Evolutionary conservation across 2,329 filamentous ascomycete genomes (phyloP).

Genomic region (Sporothrix schenckii): DNA sequence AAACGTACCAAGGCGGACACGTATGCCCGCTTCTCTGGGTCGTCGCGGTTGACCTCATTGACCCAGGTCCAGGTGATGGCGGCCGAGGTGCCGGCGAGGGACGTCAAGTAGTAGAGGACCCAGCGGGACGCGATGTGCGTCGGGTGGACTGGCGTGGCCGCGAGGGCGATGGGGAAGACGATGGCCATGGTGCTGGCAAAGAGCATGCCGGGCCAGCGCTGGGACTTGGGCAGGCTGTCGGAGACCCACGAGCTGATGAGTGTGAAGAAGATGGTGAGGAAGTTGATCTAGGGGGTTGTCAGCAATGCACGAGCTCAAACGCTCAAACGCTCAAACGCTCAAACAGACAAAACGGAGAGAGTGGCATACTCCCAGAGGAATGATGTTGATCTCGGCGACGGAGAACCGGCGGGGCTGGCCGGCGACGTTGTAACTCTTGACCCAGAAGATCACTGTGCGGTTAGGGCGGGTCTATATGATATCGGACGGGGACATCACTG

Average conservation of each 20-base stretch:
- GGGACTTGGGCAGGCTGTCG: conserved; percentile 38
- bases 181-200: conserved; percentile 38
- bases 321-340: too few relatives aligned
- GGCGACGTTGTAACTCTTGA: conserved; percentile 39
- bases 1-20: conserved; percentile 37
- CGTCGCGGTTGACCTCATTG: conserved; percentile 38
- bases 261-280: conserved; percentile 37
- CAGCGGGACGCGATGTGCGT: conserved; percentile 36
- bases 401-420: conserved; percentile 37
- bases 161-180: conserved; percentile 39
- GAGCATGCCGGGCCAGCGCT: conserved; percentile 40
- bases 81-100: conserved; percentile 36
- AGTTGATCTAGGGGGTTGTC: conserved; percentile 35
- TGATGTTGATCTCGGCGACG: conserved; percentile 40
- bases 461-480: not conserved
- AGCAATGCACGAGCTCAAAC: not conserved
- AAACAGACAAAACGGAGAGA: not conserved
- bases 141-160: conserved; percentile 39
- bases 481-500: not conserved
- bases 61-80: conserved; percentile 41
- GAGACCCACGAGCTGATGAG: conserved; percentile 39
- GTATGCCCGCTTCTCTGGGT: conserved; percentile 41
- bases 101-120: conserved; percentile 39
- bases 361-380: conserved; percentile 38
- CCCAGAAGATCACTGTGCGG: conserved; percentile 40